These are phyloP conservation scores for Trametopsis cervina DNA, from an alignment of 768 basidiomycete species.

Conservation along the genomic window DNA sequence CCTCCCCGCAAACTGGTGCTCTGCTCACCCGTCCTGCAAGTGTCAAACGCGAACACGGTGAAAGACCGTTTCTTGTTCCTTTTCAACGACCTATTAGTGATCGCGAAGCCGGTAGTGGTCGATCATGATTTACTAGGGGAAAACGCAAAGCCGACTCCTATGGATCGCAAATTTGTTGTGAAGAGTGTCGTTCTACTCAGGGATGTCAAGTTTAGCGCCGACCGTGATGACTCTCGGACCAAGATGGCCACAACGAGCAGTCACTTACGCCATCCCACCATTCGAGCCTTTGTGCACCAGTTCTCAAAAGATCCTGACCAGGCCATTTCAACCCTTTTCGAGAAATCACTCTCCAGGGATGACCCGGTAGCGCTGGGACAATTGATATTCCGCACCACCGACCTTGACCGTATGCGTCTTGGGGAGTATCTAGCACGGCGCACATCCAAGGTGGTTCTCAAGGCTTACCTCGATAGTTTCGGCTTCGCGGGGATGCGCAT, in stretches of 20 bases:
- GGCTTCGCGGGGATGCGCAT: slow-evolving; percentile 77
- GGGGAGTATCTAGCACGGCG: slow-evolving; percentile 79
- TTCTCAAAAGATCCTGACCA: slow-evolving; percentile 77
- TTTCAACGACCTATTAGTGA: slow-evolving; percentile 92
- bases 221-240: slow-evolving; percentile 53
- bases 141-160: slow-evolving; percentile 42
- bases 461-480: slow-evolving; percentile 83
- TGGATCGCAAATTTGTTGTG: slow-evolving; percentile 77
- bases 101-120: slow-evolving; percentile 82
- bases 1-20: slow-evolving; percentile 83
- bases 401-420: slow-evolving; percentile 75
- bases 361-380: slow-evolving; percentile 74
- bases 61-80: slow-evolving; percentile 96
- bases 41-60: slow-evolving; percentile 88
- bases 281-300: slow-evolving; percentile 68
- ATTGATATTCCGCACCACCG: slow-evolving; percentile 72
- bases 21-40: slow-evolving; percentile 84
- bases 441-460: slow-evolving; percentile 68
- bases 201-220: slow-evolving; percentile 60
- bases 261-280: slow-evolving; percentile 49
- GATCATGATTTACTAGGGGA: slow-evolving; percentile 61
- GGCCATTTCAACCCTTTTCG: slow-evolving; percentile 66
- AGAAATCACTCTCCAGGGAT: slow-evolving; percentile 50
- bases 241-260: slow-evolving; percentile 32
- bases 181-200: slow-evolving; percentile 83